Evolutionary conservation across 441 rosid species (phyloP), one percentile per base, ranked within the genome.

Genomic region (Viola pubescens): DNA sequence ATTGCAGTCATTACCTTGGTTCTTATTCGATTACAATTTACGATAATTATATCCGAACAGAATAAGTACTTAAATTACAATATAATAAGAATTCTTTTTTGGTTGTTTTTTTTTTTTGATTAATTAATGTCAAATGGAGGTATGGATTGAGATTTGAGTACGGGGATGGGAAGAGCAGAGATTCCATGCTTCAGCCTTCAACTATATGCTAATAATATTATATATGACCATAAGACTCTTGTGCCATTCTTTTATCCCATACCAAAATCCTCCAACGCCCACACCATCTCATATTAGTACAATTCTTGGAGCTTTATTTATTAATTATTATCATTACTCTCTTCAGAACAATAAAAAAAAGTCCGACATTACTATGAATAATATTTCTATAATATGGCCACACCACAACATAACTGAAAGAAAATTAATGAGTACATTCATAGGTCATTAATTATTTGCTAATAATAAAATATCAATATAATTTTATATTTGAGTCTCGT

Each of bases 131-230:
- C 34, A 26, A 26, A 26, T 26, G 34, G 34, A 26, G 34, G 34
- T 26, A 26, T 26, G 34, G 34, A 26, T 26, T 26, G 34, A 26
- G 34, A 26, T 26, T 26, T 26, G 34, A 26, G 34, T 26, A 26
- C 2, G 34, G 34, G 34, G 34, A 79, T 80, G 91, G 87, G 87
- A 71, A 71, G 81, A 73, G 79, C 87, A 82, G 88, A 82, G 83
- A 85, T 84, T 75, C 87, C 83, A 78, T 63, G 65, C n/a, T 7
- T 46, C 49, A 10, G 1, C 46, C 19, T 16, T 16, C 19, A 16
- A 16, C 19, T 16, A 16, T 43, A 43, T 71, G 77, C 75, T 75
- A 73, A 69, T 19, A 59, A 78, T 79, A 77, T 72, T 71, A 52
- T 55, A 48, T 57, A 14, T 79, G 78, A 80, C 76, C 79, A 63